A percentile compares a stretch with the other conserved stretches of the same genome.
phyloP scores from a whole-genome alignment of 1,284 basidiomycete species.

The Pseudozyma sp. region DNA sequence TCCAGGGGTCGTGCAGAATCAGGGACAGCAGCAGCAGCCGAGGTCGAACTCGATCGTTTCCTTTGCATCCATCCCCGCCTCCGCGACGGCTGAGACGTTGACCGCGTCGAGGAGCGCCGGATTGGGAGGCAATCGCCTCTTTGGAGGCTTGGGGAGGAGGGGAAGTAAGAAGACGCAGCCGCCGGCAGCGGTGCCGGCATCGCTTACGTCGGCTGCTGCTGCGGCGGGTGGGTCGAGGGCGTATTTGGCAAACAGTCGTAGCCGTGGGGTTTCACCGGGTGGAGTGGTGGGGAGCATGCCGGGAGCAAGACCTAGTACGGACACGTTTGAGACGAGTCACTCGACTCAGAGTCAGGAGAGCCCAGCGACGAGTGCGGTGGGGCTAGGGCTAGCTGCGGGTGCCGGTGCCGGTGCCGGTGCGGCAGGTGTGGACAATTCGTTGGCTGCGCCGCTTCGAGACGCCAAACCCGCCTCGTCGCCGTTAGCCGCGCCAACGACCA shows the following conservation, averaged over 20 bases:
- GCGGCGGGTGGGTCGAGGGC: constrained; percentile 32
- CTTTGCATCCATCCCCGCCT: constrained; percentile 13
- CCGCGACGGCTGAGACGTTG: constrained; percentile 9
- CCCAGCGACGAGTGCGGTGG: constrained; percentile 20
- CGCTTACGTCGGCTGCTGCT: constrained; percentile 14
- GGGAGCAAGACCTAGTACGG: constrained; percentile 21
- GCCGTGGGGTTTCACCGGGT: constrained; percentile 12
- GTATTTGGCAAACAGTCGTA: constrained; percentile 31
- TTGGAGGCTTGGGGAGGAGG: constrained; percentile 42
- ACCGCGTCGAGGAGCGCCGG: constrained; percentile 13
- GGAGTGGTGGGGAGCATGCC: constrained; percentile 4
- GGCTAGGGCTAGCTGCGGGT: constrained; percentile 1
- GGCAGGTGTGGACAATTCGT: background rate
- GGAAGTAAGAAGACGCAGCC: constrained; percentile 31
- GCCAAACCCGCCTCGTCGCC: background rate
- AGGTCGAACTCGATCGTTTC: constrained; percentile 38
- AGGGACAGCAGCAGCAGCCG: constrained; percentile 14
- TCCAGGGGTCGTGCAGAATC: constrained; percentile 37
- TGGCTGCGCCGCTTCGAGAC: background rate
- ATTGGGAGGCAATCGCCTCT: constrained; percentile 37
- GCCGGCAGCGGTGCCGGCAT: constrained; percentile 4
- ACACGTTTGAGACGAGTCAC: constrained; percentile 30
- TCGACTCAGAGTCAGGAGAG: constrained; percentile 30
- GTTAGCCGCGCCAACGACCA: constrained; percentile 1
- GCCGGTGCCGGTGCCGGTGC: constrained; percentile 16